Evolutionary conservation across 805 yeast genomes (phyloP), one percentile per base, ranked within the genome.

Genomic region (Sugiyamaella smithiae): DNA sequence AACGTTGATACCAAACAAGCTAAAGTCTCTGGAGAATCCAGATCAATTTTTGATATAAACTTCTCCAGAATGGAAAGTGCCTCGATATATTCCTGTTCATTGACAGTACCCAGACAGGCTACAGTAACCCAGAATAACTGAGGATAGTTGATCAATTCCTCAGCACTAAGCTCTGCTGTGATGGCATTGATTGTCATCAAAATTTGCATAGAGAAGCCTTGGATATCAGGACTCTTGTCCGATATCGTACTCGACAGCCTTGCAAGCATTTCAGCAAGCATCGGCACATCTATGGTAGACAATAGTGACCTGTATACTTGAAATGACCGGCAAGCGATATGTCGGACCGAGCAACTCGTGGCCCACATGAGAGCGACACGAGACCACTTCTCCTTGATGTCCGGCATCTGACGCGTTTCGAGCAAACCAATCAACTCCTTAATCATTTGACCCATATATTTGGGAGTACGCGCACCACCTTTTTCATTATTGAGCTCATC

Each of bases 141-240:
- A 0, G 99, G 98, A 65, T 84, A 88, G 55, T 87, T 85, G 48
- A 87, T 83, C 52, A 93, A 69, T 56, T 85, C 84, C 32, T 80
- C 85, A 6, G 91, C 76, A 56, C 83, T 86, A 40, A 89, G 68
- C 59, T 88, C 95, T 0, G 96, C 93, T 1, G 91, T 86, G 11
- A 89, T 82, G 0, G 97, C 96, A 68, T 91, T 89, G 58, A 93
- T 67, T 0, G 99, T 91, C 97, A 93, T 91, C 54, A 93, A 69
- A 47, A 93, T 93, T 67, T 93, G 99, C 90, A 93, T 87, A 0
- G 97, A 84, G 67, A 95, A 95, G 0, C 97, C 96, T 67, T 91
- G 98, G 32, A 93, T 90, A 57, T 93, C 99, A 0, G 79, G 69
- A 8, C 88, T 81, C 35, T 83, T 88, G 63, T 95, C 99, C 0